phyloP scores from a whole-genome alignment of 148 eudicot genomes.

The Vaccinium corymbosum region DNA sequence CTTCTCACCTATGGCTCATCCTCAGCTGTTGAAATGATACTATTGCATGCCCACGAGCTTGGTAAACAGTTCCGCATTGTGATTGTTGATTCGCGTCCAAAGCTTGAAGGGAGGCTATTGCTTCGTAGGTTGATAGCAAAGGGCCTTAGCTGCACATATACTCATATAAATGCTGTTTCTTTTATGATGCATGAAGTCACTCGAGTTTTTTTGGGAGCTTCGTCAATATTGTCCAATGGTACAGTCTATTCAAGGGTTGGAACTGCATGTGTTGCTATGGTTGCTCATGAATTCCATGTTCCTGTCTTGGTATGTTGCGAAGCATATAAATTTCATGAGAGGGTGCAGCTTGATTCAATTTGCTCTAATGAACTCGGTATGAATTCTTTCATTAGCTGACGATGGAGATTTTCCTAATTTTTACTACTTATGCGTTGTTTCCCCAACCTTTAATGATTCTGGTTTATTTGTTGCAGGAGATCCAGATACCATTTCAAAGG shows the following conservation, averaged over 20 bases:
- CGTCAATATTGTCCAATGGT: conserved; percentile 87
- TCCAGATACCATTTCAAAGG: conserved; percentile 73
- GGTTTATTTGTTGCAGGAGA: conserved; percentile 48
- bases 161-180: conserved; percentile 93
- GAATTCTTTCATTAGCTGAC: conserved; percentile 15
- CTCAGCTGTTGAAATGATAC: conserved; percentile 85
- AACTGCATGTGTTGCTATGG: conserved; percentile 97
- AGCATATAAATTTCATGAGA: conserved; percentile 96
- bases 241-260: conserved; percentile 98
- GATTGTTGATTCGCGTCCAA: conserved; percentile 87
- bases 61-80: conserved; percentile 86
- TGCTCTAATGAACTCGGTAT: conserved; percentile 98
- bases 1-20: conserved; percentile 92
- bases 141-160: conserved; percentile 86
- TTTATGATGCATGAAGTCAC: conserved; percentile 92
- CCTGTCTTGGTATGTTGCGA: conserved; percentile 97
- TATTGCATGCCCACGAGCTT: conserved; percentile 85
- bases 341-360: conserved; percentile 98
- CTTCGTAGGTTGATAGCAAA: conserved; percentile 88
- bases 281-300: conserved; percentile 86
- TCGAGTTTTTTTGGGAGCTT: conserved; percentile 86
- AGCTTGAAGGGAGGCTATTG: conserved; percentile 81
- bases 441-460: not conserved
- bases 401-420: not conserved
- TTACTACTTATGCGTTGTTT: not conserved